Base-by-base conservation (phyloP, 2,329 filamentous ascomycete genomes). In the Biscogniauxia mediterranea region DNA sequence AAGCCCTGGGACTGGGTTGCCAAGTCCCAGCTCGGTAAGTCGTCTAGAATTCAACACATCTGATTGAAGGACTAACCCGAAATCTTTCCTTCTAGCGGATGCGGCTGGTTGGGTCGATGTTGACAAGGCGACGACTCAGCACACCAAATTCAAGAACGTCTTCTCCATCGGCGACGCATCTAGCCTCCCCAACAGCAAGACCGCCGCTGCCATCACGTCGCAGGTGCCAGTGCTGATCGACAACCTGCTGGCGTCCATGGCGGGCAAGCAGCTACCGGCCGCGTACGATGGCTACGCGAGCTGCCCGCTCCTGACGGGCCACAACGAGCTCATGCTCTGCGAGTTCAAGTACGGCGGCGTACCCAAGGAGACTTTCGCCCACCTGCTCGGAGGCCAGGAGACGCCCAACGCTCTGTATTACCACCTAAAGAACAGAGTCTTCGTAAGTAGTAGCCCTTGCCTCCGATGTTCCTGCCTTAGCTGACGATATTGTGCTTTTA, bases 41-140 rank as follows among this genome's bases (percentile, higher is more conserved):
- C 25, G 19, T 53, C 7, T 5, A 38, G 9, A n/a, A n/a, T 25
- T 8, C 55, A 32, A 32, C 11, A 32, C 11, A 32, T 32, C 28
- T 32, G 28, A 13, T 32, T 32, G 9, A 11, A 55, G 50, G 23
- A 38, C 65, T 68, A 57, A 87, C 85, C 75, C 85, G n/a, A 70
- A 0, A 23, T 23, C 85, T 85, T 63, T 75, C 85, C 61, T 81
- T 82, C 71, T 75, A 82, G 85, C 73, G 52, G 71, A 74, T 61
- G 62, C 68, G 1, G 72, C 69, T 1, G 73, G 73, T 32, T 75
- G 70, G 70, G 73, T 74, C 52, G 73, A 74, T 42, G 73, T 75
- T 25, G 67, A 75, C 60, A 73, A 75, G 54, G 69, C 68, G 9
- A 75, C 73, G 2, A 74, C 73, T 2, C 73, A 69, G 51, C 73